Base-by-base conservation (phyloP, 305 asterid species). In the Andrographis paniculata region DNA sequence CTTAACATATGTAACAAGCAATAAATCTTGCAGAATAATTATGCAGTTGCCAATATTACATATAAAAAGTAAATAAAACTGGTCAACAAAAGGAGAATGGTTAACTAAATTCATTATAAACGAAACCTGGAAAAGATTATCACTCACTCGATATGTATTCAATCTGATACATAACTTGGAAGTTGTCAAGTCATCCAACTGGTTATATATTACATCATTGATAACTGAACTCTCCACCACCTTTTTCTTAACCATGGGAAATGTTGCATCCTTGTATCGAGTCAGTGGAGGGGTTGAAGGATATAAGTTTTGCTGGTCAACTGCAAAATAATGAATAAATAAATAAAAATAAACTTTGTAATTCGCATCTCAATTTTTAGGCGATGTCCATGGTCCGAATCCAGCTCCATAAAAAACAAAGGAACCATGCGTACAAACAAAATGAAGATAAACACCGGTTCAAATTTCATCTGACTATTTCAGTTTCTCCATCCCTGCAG, bases 261-360 rank as follows among this genome's bases (percentile, higher is more conserved):
- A 83, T 61, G 92, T 50, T 38, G 84, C 71, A 73, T 83, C 99
- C 63, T 68, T 86, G 79, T 76, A 80, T 52, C 91, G 93, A 63
- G 99, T 91, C 83, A 91, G 60, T 45, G 99, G 93, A 61, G 95
- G 95, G 52, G 78, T 36, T 39, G 83, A 67, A 46, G 99, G 99
- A 73, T 83, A 91, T 45, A 86, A 57, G 46, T 65, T 68, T 23
- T 66, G 69, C 79, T 70, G 80, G 41, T 76, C 87, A 72, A 83
- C 99, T 86, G 95, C 81, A 57, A 59, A 64, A 7, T 6, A 7
- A 13, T 2, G 6, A 6, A 12, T 33, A 6, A 33, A 12, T 33
- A 33, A 6, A 33, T 33, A 12, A 55, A 17, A 20, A n/a, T n/a
- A n/a, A n/a, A n/a, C n/a, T n/a, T n/a, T n/a, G n/a, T n/a, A 14